Evolutionary conservation across 352 stramenopile genomes (phyloP), one percentile per base, ranked within the genome.

Genomic region (Globisporangium uncinulatum): DNA sequence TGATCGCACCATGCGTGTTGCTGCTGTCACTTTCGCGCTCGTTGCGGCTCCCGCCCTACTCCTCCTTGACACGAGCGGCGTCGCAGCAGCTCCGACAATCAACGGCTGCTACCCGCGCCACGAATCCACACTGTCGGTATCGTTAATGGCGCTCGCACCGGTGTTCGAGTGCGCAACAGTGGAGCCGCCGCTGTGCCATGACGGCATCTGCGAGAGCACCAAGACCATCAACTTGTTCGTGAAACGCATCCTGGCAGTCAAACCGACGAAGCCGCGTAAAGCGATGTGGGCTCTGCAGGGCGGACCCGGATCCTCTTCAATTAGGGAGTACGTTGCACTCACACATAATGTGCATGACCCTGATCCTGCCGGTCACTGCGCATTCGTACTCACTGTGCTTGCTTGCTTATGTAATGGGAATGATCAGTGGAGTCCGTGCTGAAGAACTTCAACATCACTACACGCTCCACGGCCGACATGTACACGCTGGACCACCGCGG

Each of bases 91-190:
- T 11, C 41, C 41, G 4, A 19, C 15, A 9, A 46, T 85, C 51
- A 86, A 89, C 50, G 78, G 78, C 37, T 89, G 79, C 76, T 87
- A 71, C 39, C 67, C 67, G 52, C 87, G 79, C 61, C 43, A 59
- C 36, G 34, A 51, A 0, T 60, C 44, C 15, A 7, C 31, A 14
- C 49, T 41, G 34, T 10, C 19, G 6, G 14, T 8, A 11, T 8
- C 3, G 5, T 0, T 15, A 7, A 46, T 6, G n/a, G 20, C 14
- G 14, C 41, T 5, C 15, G 17, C 19, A 14, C 14, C 21, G 9
- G 11, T 31, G 17, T 46, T 57, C 56, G 74, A 92, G 32, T 92
- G 81, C 60, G 76, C 72, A 0, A 67, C 84, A 48, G 62, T 92
- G 24, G 62, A 71, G 29, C 69, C 87, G 50, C 78, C 81, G 39